Percentiles rank a stretch among this genome's conserved stretches.
Evolutionary conservation across 768 basidiomycete species (phyloP).

Genomic region (Russula compacta): DNA sequence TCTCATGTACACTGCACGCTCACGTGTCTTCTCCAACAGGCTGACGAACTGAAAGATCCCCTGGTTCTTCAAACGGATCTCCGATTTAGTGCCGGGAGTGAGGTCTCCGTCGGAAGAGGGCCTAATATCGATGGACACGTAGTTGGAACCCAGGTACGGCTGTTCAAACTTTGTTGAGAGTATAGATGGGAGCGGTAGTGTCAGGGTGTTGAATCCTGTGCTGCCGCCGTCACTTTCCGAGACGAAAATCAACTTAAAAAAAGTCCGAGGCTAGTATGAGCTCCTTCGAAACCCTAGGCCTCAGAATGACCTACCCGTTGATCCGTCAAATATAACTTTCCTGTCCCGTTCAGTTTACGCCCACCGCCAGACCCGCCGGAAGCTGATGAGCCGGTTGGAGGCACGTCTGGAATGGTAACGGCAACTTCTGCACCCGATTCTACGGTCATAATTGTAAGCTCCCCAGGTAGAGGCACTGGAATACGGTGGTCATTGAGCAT

Average conservation of each 20-base stretch:
- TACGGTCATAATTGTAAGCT: constrained; percentile 47
- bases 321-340: constrained; percentile 59
- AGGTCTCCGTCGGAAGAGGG: constrained; percentile 63
- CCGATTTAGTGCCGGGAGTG: constrained; percentile 50
- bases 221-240: constrained; percentile 4
- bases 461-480: constrained; percentile 57
- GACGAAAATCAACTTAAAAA: constrained; percentile 51
- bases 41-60: constrained; percentile 69
- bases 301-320: constrained; percentile 45
- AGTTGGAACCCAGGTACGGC: constrained; percentile 64
- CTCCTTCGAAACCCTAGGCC: neutral
- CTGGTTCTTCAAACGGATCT: constrained; percentile 58
- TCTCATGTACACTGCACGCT: constrained; percentile 67
- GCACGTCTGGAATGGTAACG: constrained; percentile 47
- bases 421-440: constrained; percentile 50
- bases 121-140: constrained; percentile 53
- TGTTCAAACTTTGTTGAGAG: constrained; percentile 67
- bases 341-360: constrained; percentile 50
- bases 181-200: constrained; percentile 54
- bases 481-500: constrained; percentile 51
- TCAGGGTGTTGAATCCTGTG: constrained; percentile 35
- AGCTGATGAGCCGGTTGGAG: constrained; percentile 33
- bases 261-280: neutral
- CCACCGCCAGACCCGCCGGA: constrained; percentile 46
- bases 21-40: constrained; percentile 67